Base-by-base conservation (phyloP, 2,329 filamentous ascomycete genomes). In the Scorias spongiosa region DNA sequence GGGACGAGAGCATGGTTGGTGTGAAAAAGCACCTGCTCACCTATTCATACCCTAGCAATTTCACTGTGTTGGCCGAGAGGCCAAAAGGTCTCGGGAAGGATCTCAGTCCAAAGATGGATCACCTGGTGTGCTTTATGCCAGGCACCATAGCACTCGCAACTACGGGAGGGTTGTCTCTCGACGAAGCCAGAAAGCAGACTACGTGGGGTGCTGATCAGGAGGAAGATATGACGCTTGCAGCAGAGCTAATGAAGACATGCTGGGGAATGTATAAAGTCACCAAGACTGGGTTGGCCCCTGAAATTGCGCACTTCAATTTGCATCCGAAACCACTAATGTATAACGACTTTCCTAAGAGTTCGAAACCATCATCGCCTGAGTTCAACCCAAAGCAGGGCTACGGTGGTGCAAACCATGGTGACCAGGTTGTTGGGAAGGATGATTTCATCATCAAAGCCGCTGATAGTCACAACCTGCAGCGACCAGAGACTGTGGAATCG, bases 201-300 rank as follows among this genome's bases (percentile, higher is more conserved):
- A 57, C 56, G 12, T 96, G 91, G 91, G 78, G 74, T 29, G 71
- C 76, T 51, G 75, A 81, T 59, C 80, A 93, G 54, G 87, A 94
- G 46, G 81, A 83, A 48, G 86, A 96, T 59, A 88, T 98, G 67
- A 66, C 77, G 48, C 76, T 98, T 26, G 87, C 91, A 1, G 78
- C 78, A 51, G 89, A 98, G 67, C 70, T 98, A 45, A 95, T 84
- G 70, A 89, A 94, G 48, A 96, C 91, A 1, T 98, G 91, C 71
- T 95, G 89, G 84, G 88, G 84, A 57, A 98, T 93, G 78, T 98
- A 98, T 68, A 83, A 86, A 59, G 80, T 73, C 54, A 95, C 88
- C 57, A 76, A 79, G 8, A 96, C 91, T 0, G 89, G 88, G 0
- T 75, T 98, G n/a, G 88, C 91, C 0, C 80, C 84, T 0, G 91